Conservation (phyloP, 2,329 filamentous ascomycete genomes). For the Penicillium brasilianum region DNA sequence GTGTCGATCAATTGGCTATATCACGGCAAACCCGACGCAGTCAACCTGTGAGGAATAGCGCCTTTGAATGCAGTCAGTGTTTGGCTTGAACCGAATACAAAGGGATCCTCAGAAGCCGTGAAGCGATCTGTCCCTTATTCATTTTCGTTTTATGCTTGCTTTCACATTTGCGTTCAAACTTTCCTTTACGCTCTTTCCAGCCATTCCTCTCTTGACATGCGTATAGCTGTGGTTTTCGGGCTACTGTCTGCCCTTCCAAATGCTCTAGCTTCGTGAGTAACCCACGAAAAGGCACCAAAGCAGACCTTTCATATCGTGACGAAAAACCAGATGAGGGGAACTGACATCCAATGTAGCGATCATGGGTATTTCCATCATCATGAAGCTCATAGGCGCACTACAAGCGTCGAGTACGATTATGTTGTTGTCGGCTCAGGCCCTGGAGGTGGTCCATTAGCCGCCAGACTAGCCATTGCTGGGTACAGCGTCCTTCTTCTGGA, state of each 20-base stretch:
- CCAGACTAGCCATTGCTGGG: slow-evolving; percentile 64
- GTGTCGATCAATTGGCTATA: background rate
- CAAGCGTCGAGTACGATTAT: slow-evolving; percentile 60
- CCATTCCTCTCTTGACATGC: background rate
- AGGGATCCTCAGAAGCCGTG: no score
- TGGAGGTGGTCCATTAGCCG: slow-evolving; percentile 64
- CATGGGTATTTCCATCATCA: slow-evolving; percentile 16
- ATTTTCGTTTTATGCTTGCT: background rate
- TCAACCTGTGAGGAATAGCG: background rate
- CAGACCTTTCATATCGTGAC: no score
- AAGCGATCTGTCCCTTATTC: background rate
- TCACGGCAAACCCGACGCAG: background rate
- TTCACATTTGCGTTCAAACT: background rate
- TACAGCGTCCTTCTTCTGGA: slow-evolving; percentile 66
- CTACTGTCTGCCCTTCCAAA: background rate
- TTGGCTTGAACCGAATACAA: background rate
- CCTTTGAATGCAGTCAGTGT: background rate
- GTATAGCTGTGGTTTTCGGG: background rate
- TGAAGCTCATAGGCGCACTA: slow-evolving; percentile 14
- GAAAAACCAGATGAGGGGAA: background rate
- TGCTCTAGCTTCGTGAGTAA: slow-evolving; percentile 2
- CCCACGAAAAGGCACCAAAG: background rate
- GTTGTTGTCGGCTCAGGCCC: slow-evolving; percentile 66
- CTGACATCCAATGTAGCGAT: slow-evolving; percentile 7
- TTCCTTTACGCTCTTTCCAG: background rate